Base-by-base conservation (phyloP, 2,329 filamentous ascomycete genomes). In the Falciphora oryzae region DNA sequence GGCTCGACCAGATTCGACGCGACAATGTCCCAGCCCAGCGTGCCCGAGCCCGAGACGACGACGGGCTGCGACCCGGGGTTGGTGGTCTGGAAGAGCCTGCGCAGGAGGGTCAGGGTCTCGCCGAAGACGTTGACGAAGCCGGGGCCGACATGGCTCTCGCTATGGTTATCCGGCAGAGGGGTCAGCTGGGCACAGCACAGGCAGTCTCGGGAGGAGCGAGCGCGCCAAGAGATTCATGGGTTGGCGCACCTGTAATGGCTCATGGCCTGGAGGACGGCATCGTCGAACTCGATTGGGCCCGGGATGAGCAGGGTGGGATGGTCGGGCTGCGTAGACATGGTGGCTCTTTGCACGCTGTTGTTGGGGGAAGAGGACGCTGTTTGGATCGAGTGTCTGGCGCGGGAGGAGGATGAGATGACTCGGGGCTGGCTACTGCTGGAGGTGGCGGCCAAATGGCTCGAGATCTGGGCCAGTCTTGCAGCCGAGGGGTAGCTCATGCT, bases 211-310 rank as follows among this genome's bases (percentile, higher is more conserved):
- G 38, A 44, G 38, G 38, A 44, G 38, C 16, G 3, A 29, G 27
- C 27, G 27, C 27, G 13, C 57, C 18, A 58, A 13, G 25, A 18
- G 31, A 14, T 31, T n/a, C 2, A 57, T 32, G 31, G 71, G 70
- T 69, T 65, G 64, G 22, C 59, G 79, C 81, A 92, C 90, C 91
- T 94, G 81, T 90, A 96, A 79, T 97, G 93, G 81, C 90, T 89
- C 94, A 97, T 97, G 67, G 93, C 92, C 77, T 93, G 86, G 63
- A 97, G 87, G 67, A 98, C 94, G 61, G 89, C 93, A 94, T 98
- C 94, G 76, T 97, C 94, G 75, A 97, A 97, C 81, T 98, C 94
- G 77, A 98, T 96, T 73, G 95, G 95, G 68, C 95, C 95, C 62
- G 95, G 95, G 74, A 99, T 98, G 79, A 99, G 87, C 78, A 99